Evolutionary conservation across 768 basidiomycete species (phyloP).

Genomic region (Xerocomus brunneocitrinus): DNA sequence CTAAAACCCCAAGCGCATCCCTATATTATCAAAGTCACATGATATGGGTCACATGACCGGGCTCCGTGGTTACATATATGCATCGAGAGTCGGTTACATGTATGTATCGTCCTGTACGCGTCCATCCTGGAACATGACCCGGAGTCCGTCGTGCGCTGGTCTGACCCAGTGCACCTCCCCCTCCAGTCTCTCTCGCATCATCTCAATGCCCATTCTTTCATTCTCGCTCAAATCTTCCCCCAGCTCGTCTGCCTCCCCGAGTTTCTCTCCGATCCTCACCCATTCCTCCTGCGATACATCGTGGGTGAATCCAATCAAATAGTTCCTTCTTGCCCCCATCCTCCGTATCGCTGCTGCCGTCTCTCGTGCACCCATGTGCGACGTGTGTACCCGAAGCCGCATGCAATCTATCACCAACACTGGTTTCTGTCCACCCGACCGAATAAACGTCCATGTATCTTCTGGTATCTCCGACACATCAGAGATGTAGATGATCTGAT

Average conservation of each 20-base stretch:
- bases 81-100: constrained; percentile 7
- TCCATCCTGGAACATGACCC: constrained; percentile 41
- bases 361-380: constrained; percentile 73
- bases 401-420: constrained; percentile 78
- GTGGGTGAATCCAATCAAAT: constrained; percentile 73
- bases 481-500: constrained; percentile 69
- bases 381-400: constrained; percentile 58
- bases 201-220: constrained; percentile 40
- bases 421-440: constrained; percentile 29
- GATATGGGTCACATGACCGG: constrained; percentile 3
- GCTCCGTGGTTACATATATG: no score
- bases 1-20: background rate
- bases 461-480: constrained; percentile 82
- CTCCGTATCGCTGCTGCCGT: constrained; percentile 52
- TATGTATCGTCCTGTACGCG: constrained; percentile 53
- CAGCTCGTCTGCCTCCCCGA: constrained; percentile 33
- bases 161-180: constrained; percentile 55
- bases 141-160: constrained; percentile 73
- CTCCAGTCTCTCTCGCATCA: constrained; percentile 44
- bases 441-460: constrained; percentile 55
- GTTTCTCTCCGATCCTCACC: constrained; percentile 54
- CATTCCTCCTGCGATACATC: constrained; percentile 78
- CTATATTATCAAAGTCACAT: background rate
- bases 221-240: constrained; percentile 25
- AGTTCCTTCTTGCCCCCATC: constrained; percentile 58